Evolutionary conservation across 2,329 filamentous ascomycete species (phyloP).

Genomic region (Fusarium haematococcum): DNA sequence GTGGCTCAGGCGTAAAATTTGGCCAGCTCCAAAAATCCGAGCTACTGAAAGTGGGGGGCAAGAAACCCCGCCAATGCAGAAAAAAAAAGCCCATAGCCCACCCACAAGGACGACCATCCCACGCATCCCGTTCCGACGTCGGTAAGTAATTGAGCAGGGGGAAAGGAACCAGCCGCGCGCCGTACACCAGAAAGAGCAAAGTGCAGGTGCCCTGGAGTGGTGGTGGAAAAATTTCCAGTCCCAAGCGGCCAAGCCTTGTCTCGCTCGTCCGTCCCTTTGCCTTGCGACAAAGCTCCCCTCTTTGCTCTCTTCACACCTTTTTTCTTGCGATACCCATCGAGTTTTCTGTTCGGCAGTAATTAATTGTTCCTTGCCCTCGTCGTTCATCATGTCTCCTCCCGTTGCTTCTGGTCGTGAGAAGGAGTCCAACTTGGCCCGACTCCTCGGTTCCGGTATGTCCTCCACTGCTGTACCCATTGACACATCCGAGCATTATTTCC

Average conservation of each 20-base stretch:
- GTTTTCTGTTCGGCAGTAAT: slow-evolving; percentile 9
- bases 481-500: slow-evolving; percentile 1
- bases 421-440: slow-evolving; percentile 88
- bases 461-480: slow-evolving; percentile 16
- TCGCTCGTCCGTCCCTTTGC: slow-evolving; percentile 5
- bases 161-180: slow-evolving; percentile 21
- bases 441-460: slow-evolving; percentile 86
- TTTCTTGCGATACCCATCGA: slow-evolving; percentile 12
- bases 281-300: slow-evolving; percentile 26
- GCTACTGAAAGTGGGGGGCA: not conserved
- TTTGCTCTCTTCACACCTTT: slow-evolving; percentile 1
- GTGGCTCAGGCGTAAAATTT: not conserved
- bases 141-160: slow-evolving; percentile 39
- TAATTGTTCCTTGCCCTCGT: not conserved
- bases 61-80: slow-evolving; percentile 4
- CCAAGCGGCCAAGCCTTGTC: slow-evolving; percentile 16
- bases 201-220: slow-evolving; percentile 29
- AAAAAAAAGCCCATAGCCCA: slow-evolving; percentile 20
- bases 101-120: slow-evolving; percentile 3
- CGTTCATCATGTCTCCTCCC: slow-evolving; percentile 69
- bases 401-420: slow-evolving; percentile 67
- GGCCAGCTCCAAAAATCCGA: not conserved
- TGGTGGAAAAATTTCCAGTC: slow-evolving; percentile 43
- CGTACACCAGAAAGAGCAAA: slow-evolving; percentile 33
- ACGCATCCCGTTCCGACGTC: slow-evolving; percentile 41